Evolutionary conservation across 148 eudicot genomes (phyloP), one percentile per base, ranked within the genome.

Genomic region (Talinum fruticosum): DNA sequence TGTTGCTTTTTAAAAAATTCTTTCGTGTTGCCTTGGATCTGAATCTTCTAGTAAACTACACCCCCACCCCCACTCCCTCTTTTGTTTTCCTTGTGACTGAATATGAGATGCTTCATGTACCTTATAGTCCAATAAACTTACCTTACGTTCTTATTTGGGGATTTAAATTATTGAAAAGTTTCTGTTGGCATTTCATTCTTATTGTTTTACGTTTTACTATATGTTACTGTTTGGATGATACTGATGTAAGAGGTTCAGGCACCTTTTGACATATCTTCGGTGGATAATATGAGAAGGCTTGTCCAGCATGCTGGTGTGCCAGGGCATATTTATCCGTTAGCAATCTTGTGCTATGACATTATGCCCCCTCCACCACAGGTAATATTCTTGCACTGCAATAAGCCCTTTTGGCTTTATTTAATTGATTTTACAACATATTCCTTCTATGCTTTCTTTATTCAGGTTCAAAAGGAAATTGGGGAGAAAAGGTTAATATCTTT

Each of bases 361-460:
- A 96, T 96, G 99, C 99, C 99, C 49, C 99, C 99, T 81, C 99
- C 99, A 44, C 82, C 80, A 15, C 87, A 89, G 96, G 99, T 96
- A 76, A 62, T 66, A 61, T 77, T 68, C 69, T 77, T 79, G 45
- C 75, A 75, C 74, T 77, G 64, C 16, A 30, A 23, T 41, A 24
- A 51, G 44, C 83, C 41, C 53, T 6, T 30, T 29, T 23, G 4
- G 23, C 41, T 51, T 44, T 59, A 15, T 21, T 45, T 78, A 24
- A n/a, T 19, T 28, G 23, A 5, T 41, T 47, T n/a, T 54, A 54
- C 6, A 47, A 73, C n/a, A 37, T 37, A 29, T 51, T 75, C 47
- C 26, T 53, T 41, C 45, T 23, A 33, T 61, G 35, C 35, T 65
- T 78, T 68, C 59, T 75, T 32, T 75, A 44, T 69, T 57, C 83